These are phyloP conservation scores for Dendrobium huoshanense DNA, from an alignment of 106 monocot species.

Conservation along the genomic window DNA sequence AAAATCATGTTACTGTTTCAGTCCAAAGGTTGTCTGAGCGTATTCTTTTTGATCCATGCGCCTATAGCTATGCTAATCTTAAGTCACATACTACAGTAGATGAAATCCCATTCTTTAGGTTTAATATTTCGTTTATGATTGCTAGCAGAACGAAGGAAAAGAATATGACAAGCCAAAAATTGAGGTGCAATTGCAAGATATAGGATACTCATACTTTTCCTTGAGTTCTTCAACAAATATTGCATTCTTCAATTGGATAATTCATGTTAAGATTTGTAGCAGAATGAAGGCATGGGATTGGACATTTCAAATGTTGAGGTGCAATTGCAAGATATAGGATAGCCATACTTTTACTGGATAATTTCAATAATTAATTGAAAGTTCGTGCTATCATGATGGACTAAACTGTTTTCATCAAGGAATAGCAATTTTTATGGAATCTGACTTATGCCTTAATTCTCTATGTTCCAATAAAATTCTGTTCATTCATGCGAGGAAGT, in stretches of 20 bases:
- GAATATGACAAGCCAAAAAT: background rate
- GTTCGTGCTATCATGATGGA: background rate
- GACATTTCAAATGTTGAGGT: no score
- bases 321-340: no score
- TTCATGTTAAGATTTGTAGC: no score
- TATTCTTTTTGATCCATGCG: background rate
- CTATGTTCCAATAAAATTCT: background rate
- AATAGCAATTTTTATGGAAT: background rate
- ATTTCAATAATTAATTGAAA: background rate
- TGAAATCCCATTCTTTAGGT: background rate
- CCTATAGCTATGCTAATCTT: background rate
- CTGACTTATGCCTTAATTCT: background rate
- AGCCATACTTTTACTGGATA: no score
- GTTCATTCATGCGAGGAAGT: background rate
- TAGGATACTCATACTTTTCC: no score
- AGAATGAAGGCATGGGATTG: no score
- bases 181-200: background rate
- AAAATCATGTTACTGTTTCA: no score
- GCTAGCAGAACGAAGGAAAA: background rate
- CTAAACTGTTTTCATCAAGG: background rate
- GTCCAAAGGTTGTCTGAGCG: no score
- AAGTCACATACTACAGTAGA: background rate
- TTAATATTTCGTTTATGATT: background rate
- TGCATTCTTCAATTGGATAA: no score
- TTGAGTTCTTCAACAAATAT: no score